Conservation (phyloP, 2,329 filamentous ascomycete genomes). For the Hansfordia pulvinata region DNA sequence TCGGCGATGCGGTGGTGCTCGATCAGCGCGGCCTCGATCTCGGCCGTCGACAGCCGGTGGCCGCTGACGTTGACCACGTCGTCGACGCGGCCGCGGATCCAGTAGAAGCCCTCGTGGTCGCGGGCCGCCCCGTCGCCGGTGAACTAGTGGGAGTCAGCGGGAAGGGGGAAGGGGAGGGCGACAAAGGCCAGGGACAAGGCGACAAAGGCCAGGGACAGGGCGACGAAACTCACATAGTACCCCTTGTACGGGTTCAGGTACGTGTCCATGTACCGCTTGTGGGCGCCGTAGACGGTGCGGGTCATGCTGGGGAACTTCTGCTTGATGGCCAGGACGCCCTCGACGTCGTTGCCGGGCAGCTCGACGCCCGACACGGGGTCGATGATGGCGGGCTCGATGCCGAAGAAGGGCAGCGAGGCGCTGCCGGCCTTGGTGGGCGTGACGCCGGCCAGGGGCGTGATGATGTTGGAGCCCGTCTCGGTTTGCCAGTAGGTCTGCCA, state of each 20-base stretch:
- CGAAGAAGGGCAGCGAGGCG: conserved; percentile 94
- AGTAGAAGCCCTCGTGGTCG: conserved; percentile 98
- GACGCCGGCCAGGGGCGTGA: conserved; percentile 81
- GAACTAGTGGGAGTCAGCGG: no score
- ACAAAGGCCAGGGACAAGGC: no score
- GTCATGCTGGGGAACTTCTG: conserved; percentile 98
- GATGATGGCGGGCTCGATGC: conserved; percentile 93
- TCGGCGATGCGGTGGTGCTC: conserved; percentile 86
- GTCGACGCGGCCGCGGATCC: conserved; percentile 96
- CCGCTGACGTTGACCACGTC: conserved; percentile 98
- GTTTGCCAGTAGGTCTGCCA: conserved; percentile 97
- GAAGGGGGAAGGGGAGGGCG: no score
- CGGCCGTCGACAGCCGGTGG: conserved; percentile 88
- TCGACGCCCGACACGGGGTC: conserved; percentile 92
- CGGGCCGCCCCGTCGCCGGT: conserved; percentile 89
- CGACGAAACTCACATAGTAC: conserved; percentile 66
- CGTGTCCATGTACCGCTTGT: conserved; percentile 98
- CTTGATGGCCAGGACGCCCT: conserved; percentile 94
- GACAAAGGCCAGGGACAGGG: no score
- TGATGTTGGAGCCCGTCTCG: conserved; percentile 93
- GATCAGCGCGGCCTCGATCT: conserved; percentile 93
- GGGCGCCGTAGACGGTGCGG: conserved; percentile 91
- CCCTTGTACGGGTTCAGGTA: conserved; percentile 97
- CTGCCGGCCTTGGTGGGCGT: conserved; percentile 95
- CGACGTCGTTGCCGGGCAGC: conserved; percentile 88